Evolutionary conservation across 106 monocot genomes (phyloP), one percentile per base, ranked within the genome.

Genomic region (Posidonia australis): DNA sequence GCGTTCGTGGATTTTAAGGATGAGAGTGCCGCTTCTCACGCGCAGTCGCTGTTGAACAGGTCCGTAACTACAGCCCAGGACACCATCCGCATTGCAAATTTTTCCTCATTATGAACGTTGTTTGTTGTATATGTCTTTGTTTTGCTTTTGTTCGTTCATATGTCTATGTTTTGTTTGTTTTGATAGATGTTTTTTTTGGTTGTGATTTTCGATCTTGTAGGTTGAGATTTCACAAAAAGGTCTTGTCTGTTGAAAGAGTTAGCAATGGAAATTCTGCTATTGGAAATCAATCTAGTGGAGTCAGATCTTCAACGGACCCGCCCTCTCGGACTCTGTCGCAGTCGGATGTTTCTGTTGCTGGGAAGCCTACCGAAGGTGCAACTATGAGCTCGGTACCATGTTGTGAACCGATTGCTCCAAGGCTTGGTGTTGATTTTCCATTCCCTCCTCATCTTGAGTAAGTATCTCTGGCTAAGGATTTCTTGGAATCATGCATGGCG

Each of bases 391-490:
- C 44, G 4, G 19, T 30, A 44, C 47, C 56, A 24, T 63, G 17
- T 63, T 56, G 63, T 63, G 83, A 98, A 71, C 90, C 90, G 26
- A 85, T 98, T 71, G 86, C 84, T 70, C 67, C 85, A 45, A 87
- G 77, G 36, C 85, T 98, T 71, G 91, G 91, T 41, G 82, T 98
- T 45, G 87, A 98, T 44, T 98, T 83, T 69, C 90, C 90, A 14
- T 98, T 98, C 77, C 98, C 98, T 69, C 84, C 91, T 21, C 77
- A 90, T 79, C 90, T 98, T 17, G 87, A 90, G 96, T 93, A 89
- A 62, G 82, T 59, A 55, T n/a, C 49, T 14, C 25, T 19, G 27
- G 30, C 27, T 28, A 49, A 49, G n/a, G 13, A 13, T 16, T 27
- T 23, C 26, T 57, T 57, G 14, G 10, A 26, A 57, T 49, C 17